phyloP scores from a whole-genome alignment of 148 eudicot species.

The Fagopyrum tataricum region DNA sequence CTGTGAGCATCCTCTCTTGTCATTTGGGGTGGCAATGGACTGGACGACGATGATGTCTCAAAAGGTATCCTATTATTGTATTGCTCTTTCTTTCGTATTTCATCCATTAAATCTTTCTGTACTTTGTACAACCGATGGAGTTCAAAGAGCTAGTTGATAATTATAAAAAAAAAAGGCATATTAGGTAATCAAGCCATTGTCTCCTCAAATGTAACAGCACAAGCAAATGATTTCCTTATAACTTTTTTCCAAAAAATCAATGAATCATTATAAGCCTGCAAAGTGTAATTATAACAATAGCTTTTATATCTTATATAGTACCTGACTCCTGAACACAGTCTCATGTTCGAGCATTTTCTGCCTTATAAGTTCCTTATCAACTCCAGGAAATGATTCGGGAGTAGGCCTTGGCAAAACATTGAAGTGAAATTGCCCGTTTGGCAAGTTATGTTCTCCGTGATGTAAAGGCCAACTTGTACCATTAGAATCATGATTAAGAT shows the following conservation, averaged over 20 bases:
- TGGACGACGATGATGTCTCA: constrained; percentile 67
- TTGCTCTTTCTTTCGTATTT: constrained; percentile 41
- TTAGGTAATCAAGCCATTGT: neutral
- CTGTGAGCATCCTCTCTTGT: constrained; percentile 39
- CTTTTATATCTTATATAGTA: constrained; percentile 1
- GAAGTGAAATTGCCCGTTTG: constrained; percentile 46
- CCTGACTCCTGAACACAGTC: constrained; percentile 81
- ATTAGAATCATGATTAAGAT: constrained; percentile 59
- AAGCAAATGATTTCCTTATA: neutral
- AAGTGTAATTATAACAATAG: neutral
- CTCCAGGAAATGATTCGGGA: constrained; percentile 37
- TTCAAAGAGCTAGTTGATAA: constrained; percentile 48
- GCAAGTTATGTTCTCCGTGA: constrained; percentile 42
- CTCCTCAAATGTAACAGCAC: neutral
- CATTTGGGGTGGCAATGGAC: constrained; percentile 43
- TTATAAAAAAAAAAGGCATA: neutral
- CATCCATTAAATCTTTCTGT: constrained; percentile 80
- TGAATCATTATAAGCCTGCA: neutral
- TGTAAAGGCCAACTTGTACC: constrained; percentile 60
- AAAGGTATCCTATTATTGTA: constrained; percentile 29
- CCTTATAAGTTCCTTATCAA: constrained; percentile 58
- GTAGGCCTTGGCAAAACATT: constrained; percentile 30
- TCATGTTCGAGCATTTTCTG: constrained; percentile 88
- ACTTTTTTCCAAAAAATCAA: neutral
- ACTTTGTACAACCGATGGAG: constrained; percentile 68